phyloP scores from a whole-genome alignment of 306 rosid species.

The Dicorynia guianensis region DNA sequence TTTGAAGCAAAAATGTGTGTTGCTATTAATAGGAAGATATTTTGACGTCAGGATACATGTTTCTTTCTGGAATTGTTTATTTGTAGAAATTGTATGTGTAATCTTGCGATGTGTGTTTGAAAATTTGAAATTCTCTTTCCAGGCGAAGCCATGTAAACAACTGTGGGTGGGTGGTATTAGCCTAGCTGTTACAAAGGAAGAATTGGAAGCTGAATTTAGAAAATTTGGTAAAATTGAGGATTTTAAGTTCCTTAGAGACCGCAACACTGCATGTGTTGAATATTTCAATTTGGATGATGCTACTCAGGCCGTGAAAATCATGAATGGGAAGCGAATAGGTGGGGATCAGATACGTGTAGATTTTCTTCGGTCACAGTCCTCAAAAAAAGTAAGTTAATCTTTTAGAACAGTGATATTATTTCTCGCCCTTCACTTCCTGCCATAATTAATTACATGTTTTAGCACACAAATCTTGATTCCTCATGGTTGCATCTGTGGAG shows the following conservation, averaged over 20 bases:
- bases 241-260: slow-evolving; percentile 80
- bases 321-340: slow-evolving; percentile 88
- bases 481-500: background rate
- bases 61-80: slow-evolving; percentile 8
- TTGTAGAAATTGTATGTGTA: background rate
- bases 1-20: background rate
- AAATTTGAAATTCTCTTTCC: slow-evolving; percentile 44
- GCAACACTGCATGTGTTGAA: slow-evolving; percentile 92
- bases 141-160: slow-evolving; percentile 89
- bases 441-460: slow-evolving; percentile 23
- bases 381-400: slow-evolving; percentile 67
- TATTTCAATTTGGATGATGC: slow-evolving; percentile 87
- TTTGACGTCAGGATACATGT: background rate
- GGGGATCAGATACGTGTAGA: slow-evolving; percentile 96
- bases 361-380: slow-evolving; percentile 80
- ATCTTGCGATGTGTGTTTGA: slow-evolving; percentile 31
- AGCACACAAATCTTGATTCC: background rate
- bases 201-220: slow-evolving; percentile 77
- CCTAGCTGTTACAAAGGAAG: slow-evolving; percentile 80
- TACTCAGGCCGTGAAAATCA: slow-evolving; percentile 79
- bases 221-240: slow-evolving; percentile 91
- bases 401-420: slow-evolving; percentile 27
- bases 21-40: background rate
- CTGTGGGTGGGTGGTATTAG: slow-evolving; percentile 99
- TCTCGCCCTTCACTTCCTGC: slow-evolving; percentile 14